phyloP scores from a whole-genome alignment of 2,329 filamentous ascomycete genomes.

The Apiospora koreana region DNA sequence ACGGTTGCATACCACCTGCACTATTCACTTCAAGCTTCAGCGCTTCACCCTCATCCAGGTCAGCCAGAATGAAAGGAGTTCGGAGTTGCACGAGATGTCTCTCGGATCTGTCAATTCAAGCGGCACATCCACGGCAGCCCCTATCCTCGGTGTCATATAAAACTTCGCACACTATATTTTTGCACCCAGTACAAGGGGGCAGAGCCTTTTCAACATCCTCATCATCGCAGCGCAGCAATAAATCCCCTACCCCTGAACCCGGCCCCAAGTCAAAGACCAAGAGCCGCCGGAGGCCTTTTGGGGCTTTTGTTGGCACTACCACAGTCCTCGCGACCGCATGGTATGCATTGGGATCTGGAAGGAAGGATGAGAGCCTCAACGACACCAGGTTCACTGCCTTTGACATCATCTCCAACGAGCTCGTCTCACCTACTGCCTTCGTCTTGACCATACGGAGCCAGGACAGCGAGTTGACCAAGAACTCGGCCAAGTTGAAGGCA shows the following conservation, averaged over 20 bases:
- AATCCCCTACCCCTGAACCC: background rate
- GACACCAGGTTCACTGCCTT: slow-evolving; percentile 64
- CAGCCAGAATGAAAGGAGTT: slow-evolving; percentile 3
- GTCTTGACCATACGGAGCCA: slow-evolving; percentile 64
- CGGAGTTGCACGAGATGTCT: background rate
- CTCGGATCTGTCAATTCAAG: background rate
- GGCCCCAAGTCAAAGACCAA: background rate
- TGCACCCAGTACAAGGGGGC: background rate
- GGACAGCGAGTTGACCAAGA: slow-evolving; percentile 23
- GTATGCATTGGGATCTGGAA: background rate
- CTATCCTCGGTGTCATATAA: no score
- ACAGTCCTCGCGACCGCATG: background rate
- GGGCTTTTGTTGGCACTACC: background rate
- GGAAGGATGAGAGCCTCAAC: slow-evolving; percentile 45
- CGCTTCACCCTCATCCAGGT: background rate
- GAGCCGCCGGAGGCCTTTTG: no score
- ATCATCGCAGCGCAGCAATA: background rate
- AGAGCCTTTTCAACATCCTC: background rate
- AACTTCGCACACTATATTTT: background rate
- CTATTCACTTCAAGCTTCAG: background rate
- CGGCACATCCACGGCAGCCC: background rate
- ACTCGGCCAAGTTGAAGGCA: slow-evolving; percentile 27
- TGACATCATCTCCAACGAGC: slow-evolving; percentile 60
- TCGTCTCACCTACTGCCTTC: slow-evolving; percentile 67
- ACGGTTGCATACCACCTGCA: background rate